phyloP scores from a whole-genome alignment of 257 asterid species.

The Rehmannia glutinosa region DNA sequence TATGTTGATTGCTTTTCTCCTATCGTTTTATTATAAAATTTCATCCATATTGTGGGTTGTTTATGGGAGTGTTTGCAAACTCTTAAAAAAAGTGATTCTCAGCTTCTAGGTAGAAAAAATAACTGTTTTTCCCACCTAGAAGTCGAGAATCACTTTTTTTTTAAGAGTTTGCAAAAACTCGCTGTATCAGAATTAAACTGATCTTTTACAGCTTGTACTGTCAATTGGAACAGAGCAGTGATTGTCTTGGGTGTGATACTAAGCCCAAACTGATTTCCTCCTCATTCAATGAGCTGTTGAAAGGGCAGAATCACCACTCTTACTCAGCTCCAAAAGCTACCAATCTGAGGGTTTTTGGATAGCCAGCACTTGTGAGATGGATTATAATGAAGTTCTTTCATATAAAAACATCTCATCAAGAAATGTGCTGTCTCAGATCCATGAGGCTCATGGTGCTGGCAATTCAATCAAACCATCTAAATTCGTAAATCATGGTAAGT shows the following conservation, averaged over 20 bases:
- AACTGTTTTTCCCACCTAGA: too few species aligned
- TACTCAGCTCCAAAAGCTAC: constrained; percentile 28
- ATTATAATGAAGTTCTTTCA: constrained; percentile 30
- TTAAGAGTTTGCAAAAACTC: too few species aligned
- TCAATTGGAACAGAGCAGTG: constrained; percentile 65
- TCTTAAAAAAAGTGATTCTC: too few species aligned
- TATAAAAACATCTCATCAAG: constrained; percentile 39
- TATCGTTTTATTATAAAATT: not conserved
- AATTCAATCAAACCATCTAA: constrained; percentile 40
- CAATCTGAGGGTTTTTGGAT: constrained; percentile 44
- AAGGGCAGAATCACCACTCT: constrained; percentile 26
- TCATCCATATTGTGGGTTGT: too few species aligned
- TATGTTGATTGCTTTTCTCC: not conserved
- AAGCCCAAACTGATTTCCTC: constrained; percentile 37
- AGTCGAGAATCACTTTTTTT: too few species aligned
- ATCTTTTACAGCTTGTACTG: constrained; percentile 30
- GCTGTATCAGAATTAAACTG: not conserved
- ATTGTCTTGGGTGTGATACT: constrained; percentile 52
- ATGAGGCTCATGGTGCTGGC: constrained; percentile 39
- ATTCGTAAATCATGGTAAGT: constrained; percentile 65
- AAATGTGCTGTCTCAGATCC: constrained; percentile 31
- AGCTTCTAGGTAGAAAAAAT: too few species aligned
- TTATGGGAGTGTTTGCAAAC: too few species aligned
- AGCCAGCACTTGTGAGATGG: constrained; percentile 53
- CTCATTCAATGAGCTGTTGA: constrained; percentile 30